Base-by-base conservation (phyloP, 2,329 filamentous ascomycete genomes). In the Aspergillus flavus region DNA sequence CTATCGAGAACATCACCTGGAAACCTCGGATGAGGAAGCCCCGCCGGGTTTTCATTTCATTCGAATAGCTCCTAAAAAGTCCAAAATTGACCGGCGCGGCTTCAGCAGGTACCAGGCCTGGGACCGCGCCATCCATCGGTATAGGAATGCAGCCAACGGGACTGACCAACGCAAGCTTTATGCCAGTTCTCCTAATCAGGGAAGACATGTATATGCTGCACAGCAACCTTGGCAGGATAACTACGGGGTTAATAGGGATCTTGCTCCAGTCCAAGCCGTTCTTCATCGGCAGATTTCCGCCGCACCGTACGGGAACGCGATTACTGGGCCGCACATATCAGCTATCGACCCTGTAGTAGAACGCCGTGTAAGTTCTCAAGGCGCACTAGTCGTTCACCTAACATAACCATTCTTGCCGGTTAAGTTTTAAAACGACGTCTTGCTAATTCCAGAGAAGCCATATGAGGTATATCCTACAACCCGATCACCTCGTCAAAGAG, bases 101-200 rank as follows among this genome's bases (percentile, higher is more conserved):
- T 82, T 80, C 60, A 81, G 76, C 69, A 77, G 80, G 67, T 82
- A 81, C 64, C 76, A 80, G 68, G 79, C 80, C 53, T 82, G 80
- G 80, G 78, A 82, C 61, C 78, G 79, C 63, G 80, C 80, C 26
- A 72, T 78, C 64, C 75, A 76, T 65, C 73, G 76, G 57, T 80
- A 79, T 66, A 77, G 76, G 58, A 74, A 76, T 43, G 68, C 68
- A 57, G 67, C 64, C 34, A 68, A 68, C 50, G 62, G 36, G n/a
- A 61, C 65, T 59, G 61, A 66, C 54, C 65, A 68, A 48, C 62
- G 55, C 5, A 67, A 56, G 19, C 46, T 63, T 46, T 53, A 58
- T 48, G 57, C 61, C 55, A 54, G 43, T 3, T 55, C 58, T 2
- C 53, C 65, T 46, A 67, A 66, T 59, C 59, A 67, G 45, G 67